These are phyloP conservation scores for Pseudognaphalium luteoalbum DNA, from an alignment of 129 eudicot genomes.

Conservation along the genomic window DNA sequence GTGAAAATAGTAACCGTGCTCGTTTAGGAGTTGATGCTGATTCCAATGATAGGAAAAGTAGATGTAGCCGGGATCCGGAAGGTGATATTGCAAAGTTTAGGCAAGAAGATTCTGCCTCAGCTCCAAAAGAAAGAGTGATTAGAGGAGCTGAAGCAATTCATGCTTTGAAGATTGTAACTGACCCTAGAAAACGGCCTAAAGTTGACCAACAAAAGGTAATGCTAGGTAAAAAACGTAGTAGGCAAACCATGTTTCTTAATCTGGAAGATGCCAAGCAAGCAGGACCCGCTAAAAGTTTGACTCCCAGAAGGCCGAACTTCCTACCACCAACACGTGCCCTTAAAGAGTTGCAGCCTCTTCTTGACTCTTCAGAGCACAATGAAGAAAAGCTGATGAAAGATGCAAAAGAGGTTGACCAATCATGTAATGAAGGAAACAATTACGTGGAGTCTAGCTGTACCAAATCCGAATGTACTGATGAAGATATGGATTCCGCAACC, in stretches of 20 bases:
- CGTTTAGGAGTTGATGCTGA: background rate
- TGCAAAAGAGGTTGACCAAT: conserved; percentile 51
- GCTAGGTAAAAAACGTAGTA: conserved; percentile 82
- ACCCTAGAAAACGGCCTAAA: conserved; percentile 68
- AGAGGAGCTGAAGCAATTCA: conserved; percentile 75
- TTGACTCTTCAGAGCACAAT: conserved; percentile 35
- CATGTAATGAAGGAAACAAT: conserved; percentile 53
- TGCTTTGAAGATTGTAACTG: conserved; percentile 61
- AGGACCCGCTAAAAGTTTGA: conserved; percentile 55
- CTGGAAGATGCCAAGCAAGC: conserved; percentile 86
- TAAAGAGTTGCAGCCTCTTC: conserved; percentile 45
- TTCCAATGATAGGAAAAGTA: conserved; percentile 11
- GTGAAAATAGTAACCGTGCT: conserved; percentile 31
- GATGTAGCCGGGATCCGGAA: conserved; percentile 36
- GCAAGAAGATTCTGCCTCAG: conserved; percentile 49
- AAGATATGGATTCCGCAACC: conserved; percentile 53
- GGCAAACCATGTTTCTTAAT: conserved; percentile 90
- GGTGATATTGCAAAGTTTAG: conserved; percentile 35
- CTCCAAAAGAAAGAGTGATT: conserved; percentile 50
- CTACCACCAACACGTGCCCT: conserved; percentile 57
- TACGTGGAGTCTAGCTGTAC: conserved; percentile 61
- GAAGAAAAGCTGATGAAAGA: conserved; percentile 71
- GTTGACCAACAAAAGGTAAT: conserved; percentile 79
- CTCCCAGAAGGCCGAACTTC: conserved; percentile 72
- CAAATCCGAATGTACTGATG: conserved; percentile 62